These are phyloP conservation scores for Cardiospermum halicacabum DNA, from an alignment of 345 rosid genomes.

Conservation along the genomic window DNA sequence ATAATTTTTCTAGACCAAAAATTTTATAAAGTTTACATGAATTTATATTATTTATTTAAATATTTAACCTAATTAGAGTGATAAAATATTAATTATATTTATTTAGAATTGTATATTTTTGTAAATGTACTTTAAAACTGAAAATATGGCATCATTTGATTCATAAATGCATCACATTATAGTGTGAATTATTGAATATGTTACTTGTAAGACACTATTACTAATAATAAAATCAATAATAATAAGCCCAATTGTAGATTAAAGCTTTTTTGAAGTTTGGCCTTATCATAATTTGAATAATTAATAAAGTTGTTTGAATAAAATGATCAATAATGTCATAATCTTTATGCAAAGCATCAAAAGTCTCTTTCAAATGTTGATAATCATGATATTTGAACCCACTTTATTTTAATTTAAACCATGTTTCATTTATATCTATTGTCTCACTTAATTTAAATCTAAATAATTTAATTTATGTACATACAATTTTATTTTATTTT, in stretches of 20 bases:
- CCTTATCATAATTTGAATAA: background rate
- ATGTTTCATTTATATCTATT: background rate
- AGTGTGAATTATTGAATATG: background rate
- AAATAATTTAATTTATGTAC: background rate
- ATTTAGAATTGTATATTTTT: too few species aligned
- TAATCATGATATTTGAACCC: background rate
- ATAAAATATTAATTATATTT: too few species aligned
- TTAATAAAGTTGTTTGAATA: background rate
- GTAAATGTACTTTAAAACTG: too few species aligned
- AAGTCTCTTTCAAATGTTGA: background rate
- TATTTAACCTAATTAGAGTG: too few species aligned
- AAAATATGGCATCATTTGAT: too few species aligned
- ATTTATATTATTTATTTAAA: too few species aligned
- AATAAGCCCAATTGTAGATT: background rate
- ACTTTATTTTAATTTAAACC: too few species aligned
- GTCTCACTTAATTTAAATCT: background rate
- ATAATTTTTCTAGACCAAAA: too few species aligned
- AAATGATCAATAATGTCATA: background rate
- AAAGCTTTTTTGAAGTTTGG: background rate
- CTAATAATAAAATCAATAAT: background rate
- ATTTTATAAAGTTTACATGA: too few species aligned
- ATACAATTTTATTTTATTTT: too few species aligned
- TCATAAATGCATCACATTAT: too few species aligned
- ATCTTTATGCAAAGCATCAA: background rate
- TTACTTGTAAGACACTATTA: background rate